Conservation (phyloP, 228 moss, liverwort and hornwort species). For the Sphagnum magellanicum region DNA sequence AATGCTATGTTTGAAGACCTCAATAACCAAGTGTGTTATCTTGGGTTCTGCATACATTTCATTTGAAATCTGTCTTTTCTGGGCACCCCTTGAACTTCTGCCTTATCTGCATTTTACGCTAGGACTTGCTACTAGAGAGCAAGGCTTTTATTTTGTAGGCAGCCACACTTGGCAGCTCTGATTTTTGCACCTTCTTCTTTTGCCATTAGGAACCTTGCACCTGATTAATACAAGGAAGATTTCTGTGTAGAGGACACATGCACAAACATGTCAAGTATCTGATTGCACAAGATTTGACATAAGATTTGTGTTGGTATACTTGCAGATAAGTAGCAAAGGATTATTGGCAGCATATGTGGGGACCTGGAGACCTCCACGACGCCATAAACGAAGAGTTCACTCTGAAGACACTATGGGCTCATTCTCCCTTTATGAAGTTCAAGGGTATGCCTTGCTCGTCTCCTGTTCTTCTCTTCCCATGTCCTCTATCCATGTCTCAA, state of each 20-base stretch:
- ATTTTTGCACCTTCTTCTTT: too few relatives aligned
- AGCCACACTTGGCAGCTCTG: too few relatives aligned
- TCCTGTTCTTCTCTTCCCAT: too few relatives aligned
- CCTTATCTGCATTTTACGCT: background rate
- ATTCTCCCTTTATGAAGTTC: conserved; percentile 28
- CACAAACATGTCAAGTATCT: too few relatives aligned
- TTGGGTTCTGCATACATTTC: background rate
- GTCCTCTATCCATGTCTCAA: too few relatives aligned
- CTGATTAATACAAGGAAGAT: too few relatives aligned
- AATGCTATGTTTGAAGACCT: conserved; percentile 10
- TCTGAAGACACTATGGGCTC: conserved; percentile 6
- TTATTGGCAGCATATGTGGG: conserved; percentile 9
- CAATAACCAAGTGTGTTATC: conserved; percentile 7
- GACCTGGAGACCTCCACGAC: conserved; percentile 9
- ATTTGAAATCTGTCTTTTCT: background rate
- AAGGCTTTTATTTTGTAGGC: too few relatives aligned
- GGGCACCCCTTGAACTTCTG: background rate
- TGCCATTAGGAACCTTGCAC: too few relatives aligned
- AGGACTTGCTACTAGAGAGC: too few relatives aligned
- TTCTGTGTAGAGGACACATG: too few relatives aligned
- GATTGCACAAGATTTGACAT: background rate
- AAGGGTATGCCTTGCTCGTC: conserved; percentile 7
- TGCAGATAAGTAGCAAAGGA: conserved; percentile 1
- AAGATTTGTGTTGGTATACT: background rate
- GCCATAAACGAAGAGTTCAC: conserved; percentile 1